Evolutionary conservation across 2,329 filamentous ascomycete species (phyloP), one percentile per base, ranked within the genome.

Genomic region (Westerdykella sp.): DNA sequence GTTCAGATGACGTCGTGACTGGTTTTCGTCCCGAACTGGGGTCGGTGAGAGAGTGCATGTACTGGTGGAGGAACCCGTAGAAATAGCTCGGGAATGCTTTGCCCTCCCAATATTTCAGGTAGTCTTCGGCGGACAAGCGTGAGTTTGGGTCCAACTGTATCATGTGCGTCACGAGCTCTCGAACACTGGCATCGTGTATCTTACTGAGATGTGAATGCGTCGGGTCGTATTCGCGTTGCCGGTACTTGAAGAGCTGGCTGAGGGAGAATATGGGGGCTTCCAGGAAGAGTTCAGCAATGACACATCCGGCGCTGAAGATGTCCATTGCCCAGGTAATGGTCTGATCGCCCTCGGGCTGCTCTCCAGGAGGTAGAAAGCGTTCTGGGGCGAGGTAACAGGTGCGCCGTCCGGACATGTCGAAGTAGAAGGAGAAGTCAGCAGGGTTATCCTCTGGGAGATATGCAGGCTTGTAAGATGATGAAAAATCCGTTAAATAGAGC

Each of bases 401-500:
- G 41, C 93, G 79, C 43, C 90, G 80, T 6, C 88, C 88, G 4
- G 90, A 95, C 0, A 87, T 89, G 59, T 98, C 93, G 57, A 97
- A 98, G 63, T 91, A 98, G 67, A 96, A 97, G 1, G 90, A 95
- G 60, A 97, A 98, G 58, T 97, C 89, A 13, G 88, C 90, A 1
- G 93, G 93, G 59, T 98, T 97, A 59, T 98, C 90, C 65, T 96
- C 91, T 2, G 93, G 93, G 2, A 98, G 74, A 66, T 88, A 87
- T 5, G 90, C 87, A 10, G 90, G 93, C 62, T 98, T 98, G 72
- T 95, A 97, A 0, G 87, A 84, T 0, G 91, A 89, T 4, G 91
- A 95, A 65, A 97, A 98, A 66, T 98, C 93, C n/a, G 90, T 84
- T 31, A 98, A 77, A 64, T 97, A 98, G 2, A 98, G 77, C 93